Percentiles rank a stretch among this genome's conserved stretches.
These are phyloP conservation scores for Noccaea caerulescens DNA, from an alignment of 345 rosid genomes.

Conservation along the genomic window DNA sequence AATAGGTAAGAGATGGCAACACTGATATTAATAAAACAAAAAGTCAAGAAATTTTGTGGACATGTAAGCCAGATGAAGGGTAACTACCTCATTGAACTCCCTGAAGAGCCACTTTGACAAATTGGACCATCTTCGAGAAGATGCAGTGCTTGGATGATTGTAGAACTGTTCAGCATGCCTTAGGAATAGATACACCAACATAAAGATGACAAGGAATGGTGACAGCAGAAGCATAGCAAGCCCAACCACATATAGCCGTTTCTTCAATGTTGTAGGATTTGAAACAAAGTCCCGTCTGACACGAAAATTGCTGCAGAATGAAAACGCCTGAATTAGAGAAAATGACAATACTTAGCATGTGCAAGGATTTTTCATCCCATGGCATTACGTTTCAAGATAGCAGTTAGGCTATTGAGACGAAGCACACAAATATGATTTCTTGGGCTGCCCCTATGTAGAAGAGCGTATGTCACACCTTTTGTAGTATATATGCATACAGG, in stretches of 20 bases:
- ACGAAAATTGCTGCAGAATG: slow-evolving; percentile 79
- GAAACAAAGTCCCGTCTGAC: slow-evolving; percentile 85
- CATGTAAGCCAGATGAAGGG: slow-evolving; percentile 21
- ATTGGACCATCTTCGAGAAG: slow-evolving; percentile 98
- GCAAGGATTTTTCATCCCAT: slow-evolving; percentile 10
- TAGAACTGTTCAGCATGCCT: slow-evolving; percentile 98
- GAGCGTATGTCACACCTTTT: background rate
- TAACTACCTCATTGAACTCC: slow-evolving; percentile 94
- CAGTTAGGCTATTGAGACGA: slow-evolving; percentile 3
- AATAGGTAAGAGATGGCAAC: slow-evolving; percentile 17
- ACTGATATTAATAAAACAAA: background rate
- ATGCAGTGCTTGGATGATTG: slow-evolving; percentile 97
- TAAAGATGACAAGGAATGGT: slow-evolving; percentile 95
- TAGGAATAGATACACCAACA: slow-evolving; percentile 91
- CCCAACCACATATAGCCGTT: slow-evolving; percentile 89
- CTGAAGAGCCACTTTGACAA: slow-evolving; percentile 94
- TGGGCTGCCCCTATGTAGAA: slow-evolving; percentile 4
- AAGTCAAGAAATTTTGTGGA: background rate
- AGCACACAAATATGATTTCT: slow-evolving; percentile 11
- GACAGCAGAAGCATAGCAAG: slow-evolving; percentile 84
- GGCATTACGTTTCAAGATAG: background rate
- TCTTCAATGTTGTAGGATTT: slow-evolving; percentile 76
- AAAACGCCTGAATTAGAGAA: slow-evolving; percentile 46
- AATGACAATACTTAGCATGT: slow-evolving; percentile 31
- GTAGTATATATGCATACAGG: slow-evolving; percentile 3